These are phyloP conservation scores for Catharanthus roseus DNA, from an alignment of 257 asterid species.

Conservation along the genomic window DNA sequence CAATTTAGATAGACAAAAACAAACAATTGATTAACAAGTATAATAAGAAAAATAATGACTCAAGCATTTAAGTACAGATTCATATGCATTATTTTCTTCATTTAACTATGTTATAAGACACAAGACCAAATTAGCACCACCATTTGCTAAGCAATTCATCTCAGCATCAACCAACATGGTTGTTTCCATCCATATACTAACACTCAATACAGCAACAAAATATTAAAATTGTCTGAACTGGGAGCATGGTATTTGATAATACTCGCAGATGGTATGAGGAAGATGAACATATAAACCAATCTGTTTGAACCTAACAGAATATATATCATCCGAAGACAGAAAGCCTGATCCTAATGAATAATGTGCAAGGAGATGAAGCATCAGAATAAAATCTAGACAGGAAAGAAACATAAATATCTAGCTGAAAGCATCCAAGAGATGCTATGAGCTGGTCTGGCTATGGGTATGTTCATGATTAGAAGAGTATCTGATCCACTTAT, in stretches of 20 bases:
- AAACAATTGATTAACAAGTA: neutral
- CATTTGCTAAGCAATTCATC: neutral
- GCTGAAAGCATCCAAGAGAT: constrained; percentile 6
- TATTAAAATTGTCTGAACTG: neutral
- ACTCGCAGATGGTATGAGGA: neutral
- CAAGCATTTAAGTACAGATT: neutral
- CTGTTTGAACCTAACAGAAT: neutral
- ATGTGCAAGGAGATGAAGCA: neutral
- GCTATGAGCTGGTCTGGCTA: neutral
- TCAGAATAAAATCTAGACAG: neutral
- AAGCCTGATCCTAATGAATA: neutral
- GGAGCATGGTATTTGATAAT: neutral
- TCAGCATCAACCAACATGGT: neutral
- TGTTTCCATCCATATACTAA: neutral
- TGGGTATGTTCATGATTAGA: neutral
- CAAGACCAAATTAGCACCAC: neutral
- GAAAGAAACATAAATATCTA: constrained; percentile 8
- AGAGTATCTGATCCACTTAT: neutral
- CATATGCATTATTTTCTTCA: neutral
- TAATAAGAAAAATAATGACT: neutral
- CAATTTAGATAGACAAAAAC: neutral
- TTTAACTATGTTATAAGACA: neutral
- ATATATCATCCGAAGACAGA: neutral
- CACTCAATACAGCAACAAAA: neutral
- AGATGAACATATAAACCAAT: neutral